These are phyloP conservation scores for Vicia villosa DNA, from an alignment of 306 rosid genomes.

Conservation along the genomic window DNA sequence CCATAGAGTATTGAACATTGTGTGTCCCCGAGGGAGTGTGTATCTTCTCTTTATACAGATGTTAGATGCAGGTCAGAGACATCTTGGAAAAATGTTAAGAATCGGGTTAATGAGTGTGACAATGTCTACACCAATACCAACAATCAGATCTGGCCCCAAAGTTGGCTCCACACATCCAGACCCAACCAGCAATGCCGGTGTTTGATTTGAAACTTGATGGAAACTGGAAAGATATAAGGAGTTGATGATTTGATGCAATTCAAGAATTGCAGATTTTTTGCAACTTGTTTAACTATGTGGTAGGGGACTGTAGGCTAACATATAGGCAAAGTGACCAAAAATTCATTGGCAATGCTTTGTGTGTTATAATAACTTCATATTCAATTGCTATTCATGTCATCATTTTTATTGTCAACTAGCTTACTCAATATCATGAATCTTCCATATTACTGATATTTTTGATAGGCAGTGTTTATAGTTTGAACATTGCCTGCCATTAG, in stretches of 20 bases:
- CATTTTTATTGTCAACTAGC: slow-evolving; percentile 1
- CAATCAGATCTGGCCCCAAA: neutral
- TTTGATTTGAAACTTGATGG: slow-evolving; percentile 1
- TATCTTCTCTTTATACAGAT: neutral
- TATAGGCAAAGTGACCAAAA: slow-evolving; percentile 16
- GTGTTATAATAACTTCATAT: neutral
- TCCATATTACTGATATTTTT: neutral
- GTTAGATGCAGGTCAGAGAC: neutral
- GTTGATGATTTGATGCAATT: neutral
- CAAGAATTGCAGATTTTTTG: slow-evolving; percentile 18
- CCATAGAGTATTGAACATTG: neutral
- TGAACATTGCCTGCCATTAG: neutral
- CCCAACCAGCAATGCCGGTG: neutral
- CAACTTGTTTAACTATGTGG: slow-evolving; percentile 5
- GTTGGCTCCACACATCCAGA: neutral
- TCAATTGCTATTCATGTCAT: slow-evolving; percentile 11
- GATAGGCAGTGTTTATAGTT: neutral
- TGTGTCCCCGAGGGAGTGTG: neutral
- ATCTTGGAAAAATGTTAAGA: neutral
- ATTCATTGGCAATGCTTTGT: slow-evolving; percentile 5
- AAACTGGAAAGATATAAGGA: neutral
- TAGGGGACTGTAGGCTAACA: slow-evolving; percentile 13
- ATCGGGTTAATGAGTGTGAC: neutral
- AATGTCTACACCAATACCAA: neutral
- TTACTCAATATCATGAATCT: neutral